A percentile compares a stretch with the other conserved stretches of the same genome.
Conservation (phyloP, 2,329 filamentous ascomycete genomes). For the Fonsecaea monophora region DNA sequence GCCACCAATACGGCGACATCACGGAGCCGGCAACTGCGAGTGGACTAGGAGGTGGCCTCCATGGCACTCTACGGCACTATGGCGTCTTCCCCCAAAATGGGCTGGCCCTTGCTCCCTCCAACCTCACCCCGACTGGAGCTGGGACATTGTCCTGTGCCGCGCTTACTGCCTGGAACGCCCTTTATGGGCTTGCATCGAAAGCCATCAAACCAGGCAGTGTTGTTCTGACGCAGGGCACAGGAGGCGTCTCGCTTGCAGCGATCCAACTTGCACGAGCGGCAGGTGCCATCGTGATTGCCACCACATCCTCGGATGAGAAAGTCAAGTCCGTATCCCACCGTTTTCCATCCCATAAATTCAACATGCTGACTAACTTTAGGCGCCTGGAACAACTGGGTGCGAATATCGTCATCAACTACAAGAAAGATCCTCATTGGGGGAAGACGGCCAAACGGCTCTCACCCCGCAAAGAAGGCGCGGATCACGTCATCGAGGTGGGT, state of each 20-base stretch:
- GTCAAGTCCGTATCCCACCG: too few species aligned
- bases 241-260: constrained; percentile 65
- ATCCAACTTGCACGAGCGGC: constrained; percentile 51
- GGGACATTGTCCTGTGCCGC: constrained; percentile 66
- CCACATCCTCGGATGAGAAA: constrained; percentile 63
- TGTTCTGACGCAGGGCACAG: constrained; percentile 66
- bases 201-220: constrained; percentile 56
- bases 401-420: not conserved
- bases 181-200: constrained; percentile 65
- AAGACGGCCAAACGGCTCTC: not conserved
- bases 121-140: constrained; percentile 61
- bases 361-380: too few species aligned
- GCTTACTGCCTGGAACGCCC: constrained; percentile 69
- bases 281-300: constrained; percentile 63
- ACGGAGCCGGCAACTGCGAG: too few species aligned
- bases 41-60: constrained; percentile 67
- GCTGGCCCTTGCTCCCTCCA: constrained; percentile 66
- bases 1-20: too few species aligned
- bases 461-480: not conserved
- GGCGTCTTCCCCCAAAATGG: constrained; percentile 72
- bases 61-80: constrained; percentile 72
- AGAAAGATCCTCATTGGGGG: not conserved
- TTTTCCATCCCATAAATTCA: too few species aligned
- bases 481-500: not conserved
- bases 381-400: not conserved